phyloP scores from a whole-genome alignment of 1,139 yeast genomes.

The Hansenula sp. region DNA sequence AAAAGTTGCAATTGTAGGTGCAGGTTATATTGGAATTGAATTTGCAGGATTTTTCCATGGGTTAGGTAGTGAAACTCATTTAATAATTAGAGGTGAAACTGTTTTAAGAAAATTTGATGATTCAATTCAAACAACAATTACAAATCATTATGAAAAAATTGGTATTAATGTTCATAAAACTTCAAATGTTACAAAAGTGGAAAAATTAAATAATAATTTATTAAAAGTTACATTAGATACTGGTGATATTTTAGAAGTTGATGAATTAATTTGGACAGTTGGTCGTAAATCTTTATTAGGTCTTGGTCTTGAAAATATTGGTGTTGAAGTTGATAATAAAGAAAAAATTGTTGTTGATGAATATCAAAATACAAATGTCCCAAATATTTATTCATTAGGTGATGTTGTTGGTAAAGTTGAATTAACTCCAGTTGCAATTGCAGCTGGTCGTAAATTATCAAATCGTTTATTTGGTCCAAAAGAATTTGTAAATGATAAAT shows the following conservation, averaged over 20 bases:
- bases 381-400: slow-evolving; percentile 80
- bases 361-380: slow-evolving; percentile 74
- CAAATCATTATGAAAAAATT: slow-evolving; percentile 71
- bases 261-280: slow-evolving; percentile 84
- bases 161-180: slow-evolving; percentile 79
- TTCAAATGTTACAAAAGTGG: slow-evolving; percentile 55
- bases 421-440: slow-evolving; percentile 97
- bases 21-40: slow-evolving; percentile 96
- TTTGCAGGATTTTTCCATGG: slow-evolving; percentile 91
- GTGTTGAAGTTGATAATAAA: slow-evolving; percentile 55
- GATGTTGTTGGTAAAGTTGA: slow-evolving; percentile 91
- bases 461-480: slow-evolving; percentile 87
- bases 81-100: slow-evolving; percentile 86
- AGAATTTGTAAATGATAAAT: slow-evolving; percentile 59
- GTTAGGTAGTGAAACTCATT: slow-evolving; percentile 81
- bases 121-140: slow-evolving; percentile 70
- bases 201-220: slow-evolving; percentile 36
- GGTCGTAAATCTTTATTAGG: slow-evolving; percentile 81
- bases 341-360: slow-evolving; percentile 75
- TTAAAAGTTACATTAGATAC: slow-evolving; percentile 55
- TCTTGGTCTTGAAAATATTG: slow-evolving; percentile 72
- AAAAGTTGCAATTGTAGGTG: slow-evolving; percentile 92
- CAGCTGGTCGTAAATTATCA: slow-evolving; percentile 92
- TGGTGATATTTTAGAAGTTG: slow-evolving; percentile 62
- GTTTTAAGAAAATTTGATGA: slow-evolving; percentile 86